Base-by-base conservation (phyloP, 257 asterid species). In the Paraleonurus japonicus region DNA sequence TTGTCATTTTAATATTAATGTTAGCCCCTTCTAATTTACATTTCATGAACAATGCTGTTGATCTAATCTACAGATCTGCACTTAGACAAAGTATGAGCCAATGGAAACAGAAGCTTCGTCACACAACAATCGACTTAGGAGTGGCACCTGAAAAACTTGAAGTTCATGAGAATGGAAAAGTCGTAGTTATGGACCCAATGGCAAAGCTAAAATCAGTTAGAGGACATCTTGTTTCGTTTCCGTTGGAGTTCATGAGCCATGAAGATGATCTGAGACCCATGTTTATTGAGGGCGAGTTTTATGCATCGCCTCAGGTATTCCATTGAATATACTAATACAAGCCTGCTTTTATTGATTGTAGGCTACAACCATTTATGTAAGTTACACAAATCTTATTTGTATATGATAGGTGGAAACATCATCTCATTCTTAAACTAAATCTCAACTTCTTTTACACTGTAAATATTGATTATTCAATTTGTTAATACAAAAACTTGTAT, bases 271-370 rank as follows among this genome's bases (percentile, higher is more conserved):
- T 94, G 75, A 91, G 96, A 83, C 99, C 99, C 6, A 74, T 73
- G 81, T 89, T 91, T 61, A 88, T 83, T 0, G 99, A 94, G 79
- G 89, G 93, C n/a, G 99, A 94, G 84, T 94, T 91, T 76, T 94
- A 91, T 70, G 83, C 98, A 60, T 83, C 96, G 20, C 78, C 92
- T 19, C 96, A 86, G 63, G 98, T 95, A 67, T 95, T 95, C 75
- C 87, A 92, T 64, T 95, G 89, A 89, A 30, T 37, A 37, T 43
- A 43, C 8, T 5, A 3, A 37, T 45, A 24, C 22, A 19, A n/a
- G 7, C 50, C 8, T 7, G 17, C 43, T 78, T 48, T 65, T 17
- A 33, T 57, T 45, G 37, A 13, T 67, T 39, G 22, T 51, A 67
- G 26, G 30, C 55, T 53, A 45, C 22, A 5, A 55, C 9, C 57